These are phyloP conservation scores for Clitoria ternatea DNA, from an alignment of 306 rosid genomes.

Conservation along the genomic window DNA sequence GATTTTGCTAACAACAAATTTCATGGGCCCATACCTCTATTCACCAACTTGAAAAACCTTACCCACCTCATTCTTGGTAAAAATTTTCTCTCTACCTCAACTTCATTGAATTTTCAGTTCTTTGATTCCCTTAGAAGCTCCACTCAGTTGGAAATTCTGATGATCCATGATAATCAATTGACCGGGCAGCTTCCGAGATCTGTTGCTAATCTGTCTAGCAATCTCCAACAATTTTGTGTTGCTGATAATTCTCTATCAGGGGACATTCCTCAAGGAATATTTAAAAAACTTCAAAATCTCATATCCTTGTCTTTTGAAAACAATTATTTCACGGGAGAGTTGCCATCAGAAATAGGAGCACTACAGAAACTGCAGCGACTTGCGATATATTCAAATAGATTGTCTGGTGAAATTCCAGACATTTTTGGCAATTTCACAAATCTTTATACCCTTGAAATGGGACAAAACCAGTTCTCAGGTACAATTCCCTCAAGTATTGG, in stretches of 20 bases:
- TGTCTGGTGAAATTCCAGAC: conserved; percentile 44
- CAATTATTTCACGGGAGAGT: conserved; percentile 27
- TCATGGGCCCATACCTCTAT: conserved; percentile 21
- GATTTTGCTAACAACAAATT: conserved; percentile 32
- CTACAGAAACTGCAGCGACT: conserved; percentile 7
- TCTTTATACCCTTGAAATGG: not conserved
- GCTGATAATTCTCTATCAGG: conserved; percentile 24
- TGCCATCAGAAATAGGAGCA: conserved; percentile 32
- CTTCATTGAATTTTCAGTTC: conserved; percentile 15
- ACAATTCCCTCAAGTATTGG: conserved; percentile 30
- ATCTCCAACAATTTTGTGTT: conserved; percentile 32
- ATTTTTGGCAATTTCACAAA: conserved; percentile 39
- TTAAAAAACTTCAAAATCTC: conserved; percentile 26
- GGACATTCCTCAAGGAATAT: conserved; percentile 29
- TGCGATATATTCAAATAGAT: not conserved
- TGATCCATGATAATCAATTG: conserved; percentile 16
- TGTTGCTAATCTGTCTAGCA: conserved; percentile 22
- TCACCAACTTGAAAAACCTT: conserved; percentile 30
- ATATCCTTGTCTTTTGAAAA: conserved; percentile 25
- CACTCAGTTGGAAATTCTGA: conserved; percentile 2
- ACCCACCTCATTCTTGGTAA: not conserved
- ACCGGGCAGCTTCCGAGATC: conserved; percentile 34
- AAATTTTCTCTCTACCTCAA: conserved; percentile 22
- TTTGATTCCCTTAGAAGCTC: conserved; percentile 29
- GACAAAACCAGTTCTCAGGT: conserved; percentile 25